Base-by-base conservation (phyloP, 164 flowering plant genomes). In the Amborella trichopoda region DNA sequence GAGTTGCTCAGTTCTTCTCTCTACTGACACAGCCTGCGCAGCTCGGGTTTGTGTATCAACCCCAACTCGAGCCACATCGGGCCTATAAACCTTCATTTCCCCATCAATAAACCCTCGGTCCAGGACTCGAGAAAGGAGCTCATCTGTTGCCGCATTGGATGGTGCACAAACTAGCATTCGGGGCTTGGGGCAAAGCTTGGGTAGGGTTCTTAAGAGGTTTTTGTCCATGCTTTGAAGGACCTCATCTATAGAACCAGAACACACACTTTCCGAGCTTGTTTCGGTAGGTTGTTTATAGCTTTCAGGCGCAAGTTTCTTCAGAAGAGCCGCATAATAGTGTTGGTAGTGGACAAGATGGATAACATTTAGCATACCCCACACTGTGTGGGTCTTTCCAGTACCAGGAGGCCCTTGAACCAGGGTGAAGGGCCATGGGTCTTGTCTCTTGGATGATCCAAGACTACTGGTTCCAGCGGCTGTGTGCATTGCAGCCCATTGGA, bases 401-500 rank as follows among this genome's bases (percentile, higher is more conserved):
- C 99, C 99, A 2, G 99, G 99, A 50, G 99, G 99, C 12, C 99
- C 99, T 59, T 91, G 99, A 55, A 91, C 95, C 46, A 87, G 75
- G 10, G 99, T 91, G 51, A 87, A 91, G 34, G 99, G 99, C 99
- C 96, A 91, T n/a, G 96, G 96, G 20, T 89, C 95, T 67, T 83
- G 97, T 68, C 68, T 84, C 72, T 84, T 91, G 27, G 72, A 55
- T 20, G 36, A 34, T 37, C 79, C 83, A 23, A 26, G 20, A 64
- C 75, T 73, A 52, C 67, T 69, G 17, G 96, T 80, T 64, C 99
- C 95, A 23, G 99, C 99, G 44, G 95, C 95, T 13, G 99, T 91
- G 57, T 91, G 99, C 75, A 72, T 87, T 16, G 99, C 99, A 18
- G 99, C 99, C 99, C 96, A 84, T 27, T 91, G 88, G 56, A 91